Evolutionary conservation across 768 basidiomycete genomes (phyloP), one percentile per base, ranked within the genome.

Genomic region (Macrolepiota fuliginosa): DNA sequence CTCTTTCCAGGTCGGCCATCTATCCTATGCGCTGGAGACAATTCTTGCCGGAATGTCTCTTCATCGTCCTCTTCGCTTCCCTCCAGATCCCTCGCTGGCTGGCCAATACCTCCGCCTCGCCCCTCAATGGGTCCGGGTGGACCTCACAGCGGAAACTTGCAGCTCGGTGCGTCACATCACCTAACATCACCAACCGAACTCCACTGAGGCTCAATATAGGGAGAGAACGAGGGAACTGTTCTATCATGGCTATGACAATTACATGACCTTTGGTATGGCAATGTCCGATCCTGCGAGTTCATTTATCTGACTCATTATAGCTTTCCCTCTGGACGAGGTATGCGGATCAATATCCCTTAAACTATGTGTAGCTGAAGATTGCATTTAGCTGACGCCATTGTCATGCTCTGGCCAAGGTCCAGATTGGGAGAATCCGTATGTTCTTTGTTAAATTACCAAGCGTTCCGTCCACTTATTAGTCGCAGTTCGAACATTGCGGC

Each of bases 251-350:
- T 97, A 88, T 69, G 73, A 92, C 67, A 87, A 85, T 67, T 97
- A 97, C 72, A 96, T 96, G 94, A 81, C 75, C 51, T 84, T 83
- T 70, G 95, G 92, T 92, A 64, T 67, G 68, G 12, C 40, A 29
- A 27, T 36, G 42, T 53, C 39, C 3, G 17, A 24, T 49, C 54
- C 32, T 54, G 27, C 24, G 27, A 59, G 12, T 32, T 47, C 61
- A 59, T n/a, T 61, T 56, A 63, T 53, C 64, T 58, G 52, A 70
- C 66, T 56, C 45, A 17, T 37, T 35, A 9, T 64, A 91, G 91
- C 91, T n/a, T 94, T 92, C 67, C 92, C 92, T 19, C 72, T 90
- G 68, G 92, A 94, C 66, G 92, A 94, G 83, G 91, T 92, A 70
- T 61, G 68, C 37, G 11, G 19, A 37, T 22, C 35, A 19, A 19